Evolutionary conservation across 768 basidiomycete species (phyloP).

Genomic region (Podaxis mareebaensis): DNA sequence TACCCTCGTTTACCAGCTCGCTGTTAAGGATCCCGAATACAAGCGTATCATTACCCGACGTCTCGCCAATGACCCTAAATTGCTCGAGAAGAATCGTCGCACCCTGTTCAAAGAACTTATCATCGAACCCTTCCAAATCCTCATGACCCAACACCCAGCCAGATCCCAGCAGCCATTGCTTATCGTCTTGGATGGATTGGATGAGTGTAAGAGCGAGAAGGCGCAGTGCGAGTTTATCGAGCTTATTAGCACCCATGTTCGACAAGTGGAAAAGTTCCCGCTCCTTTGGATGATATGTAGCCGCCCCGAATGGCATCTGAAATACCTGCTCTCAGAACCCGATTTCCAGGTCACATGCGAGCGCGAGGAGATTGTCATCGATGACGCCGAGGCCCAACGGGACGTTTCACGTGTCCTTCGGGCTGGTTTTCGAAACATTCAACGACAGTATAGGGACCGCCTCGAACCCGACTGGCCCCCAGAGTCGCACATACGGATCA

Average conservation of each 20-base stretch:
- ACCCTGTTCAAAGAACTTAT: neutral
- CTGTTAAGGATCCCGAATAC: neutral
- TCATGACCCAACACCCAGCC: neutral
- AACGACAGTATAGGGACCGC: neutral
- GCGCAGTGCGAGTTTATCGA: slow-evolving; percentile 11
- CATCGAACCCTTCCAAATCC: neutral
- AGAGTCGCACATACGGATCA: neutral
- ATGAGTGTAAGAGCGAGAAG: neutral
- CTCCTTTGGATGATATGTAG: slow-evolving; percentile 1
- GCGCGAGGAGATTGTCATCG: slow-evolving; percentile 4
- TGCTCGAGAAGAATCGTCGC: neutral
- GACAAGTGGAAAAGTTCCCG: neutral
- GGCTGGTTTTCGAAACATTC: neutral
- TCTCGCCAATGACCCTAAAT: neutral
- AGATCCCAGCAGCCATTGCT: neutral
- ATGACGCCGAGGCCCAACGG: slow-evolving; percentile 2
- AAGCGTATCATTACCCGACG: neutral
- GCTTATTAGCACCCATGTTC: slow-evolving; percentile 7
- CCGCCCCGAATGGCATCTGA: slow-evolving; percentile 12
- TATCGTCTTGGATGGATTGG: neutral
- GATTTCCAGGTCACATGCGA: neutral
- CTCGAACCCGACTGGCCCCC: slow-evolving; percentile 9
- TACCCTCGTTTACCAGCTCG: neutral
- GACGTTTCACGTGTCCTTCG: neutral
- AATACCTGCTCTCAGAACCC: neutral